Conservation (phyloP, 108 stramenopile genomes). For the Skeletonema grethae region DNA sequence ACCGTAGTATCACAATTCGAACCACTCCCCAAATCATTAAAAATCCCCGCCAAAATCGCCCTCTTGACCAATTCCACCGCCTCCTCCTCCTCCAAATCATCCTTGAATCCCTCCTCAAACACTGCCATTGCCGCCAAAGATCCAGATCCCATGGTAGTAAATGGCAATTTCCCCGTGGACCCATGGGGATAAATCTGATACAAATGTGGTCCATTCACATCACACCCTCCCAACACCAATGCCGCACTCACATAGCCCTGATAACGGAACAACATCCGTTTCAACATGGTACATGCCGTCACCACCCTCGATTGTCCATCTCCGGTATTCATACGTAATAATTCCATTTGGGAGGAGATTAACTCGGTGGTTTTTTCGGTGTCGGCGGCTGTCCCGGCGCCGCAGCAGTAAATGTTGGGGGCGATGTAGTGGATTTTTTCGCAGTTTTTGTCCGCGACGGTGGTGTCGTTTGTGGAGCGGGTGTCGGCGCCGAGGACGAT, state of each 20-base stretch:
- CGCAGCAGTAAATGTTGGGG: constrained; percentile 99
- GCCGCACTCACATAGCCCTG: constrained; percentile 97
- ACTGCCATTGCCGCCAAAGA: constrained; percentile 97
- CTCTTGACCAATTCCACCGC: constrained; percentile 92
- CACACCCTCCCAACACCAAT: constrained; percentile 94
- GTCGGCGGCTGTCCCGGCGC: constrained; percentile 99
- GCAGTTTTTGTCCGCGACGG: constrained; percentile 99
- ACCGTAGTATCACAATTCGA: constrained; percentile 93
- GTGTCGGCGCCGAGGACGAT: constrained; percentile 99
- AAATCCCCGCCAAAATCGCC: constrained; percentile 94
- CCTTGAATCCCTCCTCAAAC: constrained; percentile 90
- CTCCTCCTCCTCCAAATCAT: constrained; percentile 89
- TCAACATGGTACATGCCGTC: constrained; percentile 95
- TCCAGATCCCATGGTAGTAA: constrained; percentile 99
- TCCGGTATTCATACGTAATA: constrained; percentile 93
- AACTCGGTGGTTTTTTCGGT: constrained; percentile 97
- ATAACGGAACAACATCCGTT: constrained; percentile 95
- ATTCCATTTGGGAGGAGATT: constrained; percentile 89
- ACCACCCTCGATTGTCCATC: constrained; percentile 79
- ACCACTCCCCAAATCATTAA: constrained; percentile 97
- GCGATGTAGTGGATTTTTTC: constrained; percentile 99
- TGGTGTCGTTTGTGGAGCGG: constrained; percentile 91
- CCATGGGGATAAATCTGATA: constrained; percentile 99
- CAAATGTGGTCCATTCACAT: constrained; percentile 91
- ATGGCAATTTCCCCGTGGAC: constrained; percentile 92